A percentile compares a stretch with the other conserved stretches of the same genome.
Evolutionary conservation across 2,329 filamentous ascomycete species (phyloP).

Genomic region (Sclerotinia nivalis): DNA sequence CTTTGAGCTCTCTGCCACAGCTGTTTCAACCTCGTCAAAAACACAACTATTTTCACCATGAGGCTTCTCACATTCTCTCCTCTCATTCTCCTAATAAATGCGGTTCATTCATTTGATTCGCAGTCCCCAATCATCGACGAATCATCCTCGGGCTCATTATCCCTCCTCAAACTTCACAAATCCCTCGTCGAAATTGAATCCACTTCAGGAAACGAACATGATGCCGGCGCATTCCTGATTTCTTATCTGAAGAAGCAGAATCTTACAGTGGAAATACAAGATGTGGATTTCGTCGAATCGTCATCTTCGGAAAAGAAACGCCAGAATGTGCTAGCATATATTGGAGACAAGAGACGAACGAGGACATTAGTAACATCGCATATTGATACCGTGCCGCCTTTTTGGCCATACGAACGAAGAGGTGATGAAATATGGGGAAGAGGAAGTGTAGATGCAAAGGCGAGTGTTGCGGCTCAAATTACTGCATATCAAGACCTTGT

Average conservation of each 20-base stretch:
- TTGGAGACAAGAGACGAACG: conserved; percentile 50
- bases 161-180: conserved; percentile 61
- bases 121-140: conserved; percentile 30
- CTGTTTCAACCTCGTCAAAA: conserved; percentile 6
- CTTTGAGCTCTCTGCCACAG: background rate
- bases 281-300: conserved; percentile 38
- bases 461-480: conserved; percentile 71
- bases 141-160: conserved; percentile 19
- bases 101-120: conserved; percentile 25
- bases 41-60: conserved; percentile 25
- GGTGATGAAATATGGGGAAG: conserved; percentile 63
- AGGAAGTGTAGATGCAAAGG: conserved; percentile 73
- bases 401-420: conserved; percentile 44
- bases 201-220: conserved; percentile 60
- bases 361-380: conserved; percentile 60
- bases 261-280: conserved; percentile 64
- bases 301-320: conserved; percentile 24
- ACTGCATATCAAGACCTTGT: conserved; percentile 63
- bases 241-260: conserved; percentile 56
- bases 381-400: conserved; percentile 63
- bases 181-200: conserved; percentile 64
- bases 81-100: conserved; percentile 28
- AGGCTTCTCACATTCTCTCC: conserved; percentile 27
- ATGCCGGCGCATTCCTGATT: conserved; percentile 59
- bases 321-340: conserved; percentile 64